Conservation (phyloP, 768 basidiomycete genomes). For the Collybia sordida region DNA sequence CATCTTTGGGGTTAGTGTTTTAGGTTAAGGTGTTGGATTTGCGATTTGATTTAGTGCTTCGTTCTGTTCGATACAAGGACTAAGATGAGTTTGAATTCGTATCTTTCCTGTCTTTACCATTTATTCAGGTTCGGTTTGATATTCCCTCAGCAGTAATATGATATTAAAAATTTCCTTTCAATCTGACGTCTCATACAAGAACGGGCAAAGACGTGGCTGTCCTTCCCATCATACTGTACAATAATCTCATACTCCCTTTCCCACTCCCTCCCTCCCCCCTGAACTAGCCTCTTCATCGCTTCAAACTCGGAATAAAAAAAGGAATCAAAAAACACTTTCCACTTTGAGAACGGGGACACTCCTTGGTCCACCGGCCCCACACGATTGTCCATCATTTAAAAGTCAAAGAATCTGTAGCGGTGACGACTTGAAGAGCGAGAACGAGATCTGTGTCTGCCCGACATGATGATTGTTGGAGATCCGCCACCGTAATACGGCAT, state of each 20-base stretch:
- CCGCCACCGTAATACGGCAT: constrained; percentile 11
- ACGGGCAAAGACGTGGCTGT: constrained; percentile 15
- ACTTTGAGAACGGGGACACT: no score
- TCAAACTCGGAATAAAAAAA: background rate
- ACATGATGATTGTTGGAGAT: constrained; percentile 13
- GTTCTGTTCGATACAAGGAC: no score
- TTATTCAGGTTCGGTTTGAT: no score
- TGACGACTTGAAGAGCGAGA: constrained; percentile 7
- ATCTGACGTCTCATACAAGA: constrained; percentile 17
- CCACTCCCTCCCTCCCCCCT: background rate
- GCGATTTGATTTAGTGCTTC: no score
- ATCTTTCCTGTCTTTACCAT: no score
- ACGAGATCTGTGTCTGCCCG: constrained; percentile 8
- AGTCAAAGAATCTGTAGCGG: constrained; percentile 13
- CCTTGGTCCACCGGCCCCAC: no score
- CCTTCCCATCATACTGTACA: constrained; percentile 13
- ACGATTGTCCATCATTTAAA: constrained; percentile 2
- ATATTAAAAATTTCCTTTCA: no score
- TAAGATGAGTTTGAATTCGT: no score
- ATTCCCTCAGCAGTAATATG: no score
- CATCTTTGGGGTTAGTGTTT: no score
- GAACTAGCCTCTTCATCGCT: background rate
- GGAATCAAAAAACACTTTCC: background rate
- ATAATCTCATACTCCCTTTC: constrained; percentile 11
- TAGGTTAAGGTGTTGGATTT: no score